These are phyloP conservation scores for Fraxinus ornus DNA, from an alignment of 305 asterid species.

Conservation along the genomic window DNA sequence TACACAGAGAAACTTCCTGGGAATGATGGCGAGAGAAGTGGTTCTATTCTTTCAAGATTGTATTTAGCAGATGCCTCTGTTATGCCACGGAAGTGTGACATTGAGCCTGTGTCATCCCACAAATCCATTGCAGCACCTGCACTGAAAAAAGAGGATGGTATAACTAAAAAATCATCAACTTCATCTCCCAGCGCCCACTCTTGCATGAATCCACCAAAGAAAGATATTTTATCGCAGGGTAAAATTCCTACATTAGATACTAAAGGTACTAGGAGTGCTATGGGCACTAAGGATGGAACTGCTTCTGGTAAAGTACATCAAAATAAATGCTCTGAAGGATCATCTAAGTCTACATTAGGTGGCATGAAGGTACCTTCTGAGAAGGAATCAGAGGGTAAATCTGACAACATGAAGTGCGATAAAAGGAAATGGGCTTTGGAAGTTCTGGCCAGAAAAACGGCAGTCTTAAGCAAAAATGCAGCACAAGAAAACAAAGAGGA, in stretches of 20 bases:
- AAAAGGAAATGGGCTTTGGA: conserved; percentile 95
- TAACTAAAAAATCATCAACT: conserved; percentile 31
- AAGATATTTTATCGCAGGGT: conserved; percentile 22
- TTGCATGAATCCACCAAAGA: conserved; percentile 34
- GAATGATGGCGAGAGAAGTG: conserved; percentile 48
- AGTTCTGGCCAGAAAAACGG: conserved; percentile 83
- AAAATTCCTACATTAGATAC: conserved; percentile 34
- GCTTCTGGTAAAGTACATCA: conserved; percentile 37
- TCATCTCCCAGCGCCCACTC: conserved; percentile 28
- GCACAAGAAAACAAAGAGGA: conserved; percentile 60
- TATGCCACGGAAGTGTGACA: conserved; percentile 77
- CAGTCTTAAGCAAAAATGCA: conserved; percentile 48
- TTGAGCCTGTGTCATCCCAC: conserved; percentile 57
- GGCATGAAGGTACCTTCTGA: conserved; percentile 39
- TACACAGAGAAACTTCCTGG: conserved; percentile 33
- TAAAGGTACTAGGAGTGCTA: conserved; percentile 38
- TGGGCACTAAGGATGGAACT: conserved; percentile 44
- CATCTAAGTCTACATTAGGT: conserved; percentile 32
- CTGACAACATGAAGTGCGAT: conserved; percentile 57
- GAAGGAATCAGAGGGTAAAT: conserved; percentile 43
- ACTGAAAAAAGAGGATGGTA: conserved; percentile 37
- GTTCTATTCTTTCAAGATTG: conserved; percentile 79
- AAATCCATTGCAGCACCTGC: conserved; percentile 33
- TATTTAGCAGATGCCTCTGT: conserved; percentile 91
- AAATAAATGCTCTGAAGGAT: conserved; percentile 37